These are phyloP conservation scores for Cordyceps javanica DNA, from an alignment of 2,329 filamentous ascomycete genomes.

Conservation along the genomic window DNA sequence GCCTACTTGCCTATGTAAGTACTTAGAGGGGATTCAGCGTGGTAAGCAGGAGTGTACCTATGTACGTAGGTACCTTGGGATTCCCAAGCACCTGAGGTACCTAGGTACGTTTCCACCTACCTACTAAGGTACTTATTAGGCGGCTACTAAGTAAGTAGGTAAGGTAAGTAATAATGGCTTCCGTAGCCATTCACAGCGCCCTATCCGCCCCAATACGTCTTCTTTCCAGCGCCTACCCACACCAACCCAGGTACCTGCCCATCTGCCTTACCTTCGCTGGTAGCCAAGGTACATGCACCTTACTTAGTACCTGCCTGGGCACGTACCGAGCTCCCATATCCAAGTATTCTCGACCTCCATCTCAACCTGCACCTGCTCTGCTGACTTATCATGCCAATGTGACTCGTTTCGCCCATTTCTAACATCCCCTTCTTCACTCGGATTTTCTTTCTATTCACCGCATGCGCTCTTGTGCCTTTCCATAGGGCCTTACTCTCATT, in stretches of 20 bases:
- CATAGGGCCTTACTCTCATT: constrained; percentile 5
- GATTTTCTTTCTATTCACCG: background rate
- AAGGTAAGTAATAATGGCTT: no score
- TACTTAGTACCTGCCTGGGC: no score
- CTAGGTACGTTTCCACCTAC: no score
- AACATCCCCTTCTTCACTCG: constrained; percentile 1
- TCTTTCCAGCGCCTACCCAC: background rate
- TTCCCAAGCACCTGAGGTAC: no score
- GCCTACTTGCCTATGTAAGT: no score
- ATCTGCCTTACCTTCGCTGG: no score
- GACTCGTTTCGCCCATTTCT: constrained; percentile 1
- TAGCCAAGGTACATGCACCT: no score
- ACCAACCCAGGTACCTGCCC: background rate
- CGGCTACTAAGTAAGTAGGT: no score
- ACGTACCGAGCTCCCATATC: background rate
- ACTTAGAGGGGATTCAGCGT: no score
- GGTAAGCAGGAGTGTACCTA: no score
- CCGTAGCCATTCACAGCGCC: background rate
- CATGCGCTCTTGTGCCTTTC: constrained; percentile 4
- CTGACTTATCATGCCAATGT: constrained; percentile 14
- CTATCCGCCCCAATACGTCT: background rate
- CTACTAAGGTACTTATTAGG: no score
- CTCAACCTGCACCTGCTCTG: background rate
- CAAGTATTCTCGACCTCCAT: background rate
- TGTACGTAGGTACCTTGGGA: no score